Evolutionary conservation across 148 eudicot genomes (phyloP).

Genomic region (Heliosperma pusillum): DNA sequence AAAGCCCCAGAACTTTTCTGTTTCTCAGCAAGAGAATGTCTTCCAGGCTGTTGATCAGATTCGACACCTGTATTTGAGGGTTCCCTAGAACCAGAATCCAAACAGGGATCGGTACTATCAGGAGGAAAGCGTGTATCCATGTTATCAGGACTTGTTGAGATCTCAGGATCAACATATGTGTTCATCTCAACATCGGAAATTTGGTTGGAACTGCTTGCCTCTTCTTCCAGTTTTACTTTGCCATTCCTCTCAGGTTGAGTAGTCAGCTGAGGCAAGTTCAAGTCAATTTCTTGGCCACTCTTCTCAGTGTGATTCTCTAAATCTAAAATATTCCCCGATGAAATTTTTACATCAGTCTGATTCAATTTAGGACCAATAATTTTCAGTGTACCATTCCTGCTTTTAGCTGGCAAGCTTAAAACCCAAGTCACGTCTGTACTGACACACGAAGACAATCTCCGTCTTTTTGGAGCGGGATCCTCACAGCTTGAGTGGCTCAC

Average conservation of each 20-base stretch:
- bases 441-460: conserved; percentile 28
- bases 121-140: neutral
- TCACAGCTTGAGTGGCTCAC: conserved; percentile 17
- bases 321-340: neutral
- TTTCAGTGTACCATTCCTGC: conserved; percentile 16
- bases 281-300: conserved; percentile 24
- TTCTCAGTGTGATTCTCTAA: conserved; percentile 18
- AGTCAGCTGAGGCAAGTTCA: conserved; percentile 34
- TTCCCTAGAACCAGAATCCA: neutral
- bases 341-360: conserved; percentile 19
- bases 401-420: conserved; percentile 33
- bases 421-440: conserved; percentile 25
- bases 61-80: neutral
- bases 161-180: neutral
- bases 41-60: neutral
- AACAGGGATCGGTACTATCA: neutral
- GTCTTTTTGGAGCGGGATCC: conserved; percentile 25
- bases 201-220: neutral
- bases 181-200: neutral
- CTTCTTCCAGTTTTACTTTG: conserved; percentile 12
- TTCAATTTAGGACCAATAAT: conserved; percentile 19
- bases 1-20: neutral
- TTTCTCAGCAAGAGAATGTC: neutral
- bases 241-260: conserved; percentile 24
- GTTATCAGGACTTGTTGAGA: neutral